phyloP scores from a whole-genome alignment of 1,284 basidiomycete species.

The Ustilago trichophora region DNA sequence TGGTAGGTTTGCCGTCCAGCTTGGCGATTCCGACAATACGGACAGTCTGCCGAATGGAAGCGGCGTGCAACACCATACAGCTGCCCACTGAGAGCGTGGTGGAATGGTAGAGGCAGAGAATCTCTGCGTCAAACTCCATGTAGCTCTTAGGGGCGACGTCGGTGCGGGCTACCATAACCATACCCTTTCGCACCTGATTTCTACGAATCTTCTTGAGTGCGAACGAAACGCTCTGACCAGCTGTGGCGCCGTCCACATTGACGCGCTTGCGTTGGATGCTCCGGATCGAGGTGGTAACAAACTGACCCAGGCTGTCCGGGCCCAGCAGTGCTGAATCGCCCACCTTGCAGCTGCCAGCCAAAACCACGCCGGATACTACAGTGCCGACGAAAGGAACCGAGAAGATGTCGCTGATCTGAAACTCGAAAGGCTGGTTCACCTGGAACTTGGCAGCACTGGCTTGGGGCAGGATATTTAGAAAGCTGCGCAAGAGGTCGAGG shows the following conservation, averaged over 20 bases:
- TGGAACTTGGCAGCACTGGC: conserved; percentile 61
- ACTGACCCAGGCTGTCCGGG: conserved; percentile 92
- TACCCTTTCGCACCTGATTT: conserved; percentile 84
- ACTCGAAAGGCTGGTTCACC: conserved; percentile 81
- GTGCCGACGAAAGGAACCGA: conserved; percentile 92
- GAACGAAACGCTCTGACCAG: conserved; percentile 92
- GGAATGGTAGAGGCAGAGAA: conserved; percentile 64
- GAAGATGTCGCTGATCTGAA: conserved; percentile 69
- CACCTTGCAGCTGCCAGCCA: conserved; percentile 55
- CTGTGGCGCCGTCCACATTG: conserved; percentile 80
- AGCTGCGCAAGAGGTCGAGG: conserved; percentile 72
- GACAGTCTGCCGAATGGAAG: conserved; percentile 64
- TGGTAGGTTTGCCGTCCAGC: conserved; percentile 45
- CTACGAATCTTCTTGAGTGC: conserved; percentile 89
- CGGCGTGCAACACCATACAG: conserved; percentile 65
- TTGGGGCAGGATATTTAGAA: conserved; percentile 66
- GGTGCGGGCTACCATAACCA: conserved; percentile 71
- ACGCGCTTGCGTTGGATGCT: conserved; percentile 94
- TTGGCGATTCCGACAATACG: conserved; percentile 60
- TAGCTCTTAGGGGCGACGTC: conserved; percentile 49
- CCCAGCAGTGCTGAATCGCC: conserved; percentile 83
- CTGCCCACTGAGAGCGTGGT: conserved; percentile 62
- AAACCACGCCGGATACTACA: conserved; percentile 90
- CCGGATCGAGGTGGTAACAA: conserved; percentile 81
- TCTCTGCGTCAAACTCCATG: conserved; percentile 64